Conservation (phyloP, 495 filamentous ascomycete species). For the Hyphodiscus hymeniophilus region DNA sequence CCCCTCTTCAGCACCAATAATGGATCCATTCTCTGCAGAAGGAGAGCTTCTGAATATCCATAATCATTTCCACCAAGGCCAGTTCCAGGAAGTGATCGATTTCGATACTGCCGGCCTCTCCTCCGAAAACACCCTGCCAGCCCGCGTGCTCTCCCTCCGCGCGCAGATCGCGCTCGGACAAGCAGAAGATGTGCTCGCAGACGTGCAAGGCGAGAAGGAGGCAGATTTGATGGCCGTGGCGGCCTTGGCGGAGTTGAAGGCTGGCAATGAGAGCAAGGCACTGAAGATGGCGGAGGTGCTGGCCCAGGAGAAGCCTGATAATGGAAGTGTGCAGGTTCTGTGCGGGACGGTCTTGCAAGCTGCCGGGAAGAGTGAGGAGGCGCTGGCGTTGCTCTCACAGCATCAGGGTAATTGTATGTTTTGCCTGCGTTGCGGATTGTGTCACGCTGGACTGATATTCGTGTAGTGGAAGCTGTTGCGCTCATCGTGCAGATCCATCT, state of each 20-base stretch:
- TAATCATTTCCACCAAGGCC: constrained; percentile 89
- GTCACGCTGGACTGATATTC: constrained; percentile 9
- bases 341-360: constrained; percentile 70
- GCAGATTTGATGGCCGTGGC: constrained; percentile 74
- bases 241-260: constrained; percentile 61
- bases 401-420: constrained; percentile 87
- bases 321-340: constrained; percentile 72
- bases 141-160: constrained; percentile 73
- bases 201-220: constrained; percentile 54
- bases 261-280: constrained; percentile 53
- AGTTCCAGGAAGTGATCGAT: constrained; percentile 75
- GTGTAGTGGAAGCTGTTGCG: constrained; percentile 52
- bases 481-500: constrained; percentile 86
- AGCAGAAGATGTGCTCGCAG: constrained; percentile 58
- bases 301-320: constrained; percentile 55
- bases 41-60: constrained; percentile 94
- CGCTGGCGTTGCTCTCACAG: constrained; percentile 63
- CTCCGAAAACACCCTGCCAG: constrained; percentile 63
- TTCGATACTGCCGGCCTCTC: constrained; percentile 71
- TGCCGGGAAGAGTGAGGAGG: constrained; percentile 73
- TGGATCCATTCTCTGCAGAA: constrained; percentile 95
- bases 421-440: not conserved
- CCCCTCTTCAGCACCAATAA: constrained; percentile 28
- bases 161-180: constrained; percentile 76
- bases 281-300: constrained; percentile 57